Conservation (phyloP, 495 filamentous ascomycete species). For the Neohortaea acidophila region DNA sequence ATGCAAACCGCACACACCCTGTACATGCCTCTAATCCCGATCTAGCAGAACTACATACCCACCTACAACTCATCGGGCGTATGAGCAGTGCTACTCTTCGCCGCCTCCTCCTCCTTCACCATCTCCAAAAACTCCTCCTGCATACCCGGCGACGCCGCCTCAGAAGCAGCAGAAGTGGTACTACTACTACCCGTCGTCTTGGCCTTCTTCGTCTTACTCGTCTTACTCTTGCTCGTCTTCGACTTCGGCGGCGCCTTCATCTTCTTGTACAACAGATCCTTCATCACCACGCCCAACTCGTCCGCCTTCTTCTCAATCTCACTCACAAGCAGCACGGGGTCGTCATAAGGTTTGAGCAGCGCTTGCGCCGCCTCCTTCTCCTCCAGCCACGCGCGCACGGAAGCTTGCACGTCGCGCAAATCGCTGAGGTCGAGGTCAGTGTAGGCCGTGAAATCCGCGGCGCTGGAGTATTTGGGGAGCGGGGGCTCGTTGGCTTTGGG, state of each 20-base stretch:
- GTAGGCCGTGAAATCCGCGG: constrained; percentile 40
- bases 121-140: constrained; percentile 25
- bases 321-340: constrained; percentile 52
- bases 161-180: constrained; percentile 3
- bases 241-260: constrained; percentile 35
- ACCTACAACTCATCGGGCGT: constrained; percentile 21
- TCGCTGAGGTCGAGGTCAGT: constrained; percentile 45
- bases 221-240: constrained; percentile 28
- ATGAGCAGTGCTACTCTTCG: constrained; percentile 7
- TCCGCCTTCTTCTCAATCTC: constrained; percentile 46
- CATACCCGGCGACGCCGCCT: constrained; percentile 9
- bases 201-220: constrained; percentile 18
- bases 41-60: too few species aligned
- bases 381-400: constrained; percentile 48
- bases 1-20: too few species aligned
- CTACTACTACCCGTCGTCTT: constrained; percentile 17
- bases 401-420: constrained; percentile 33
- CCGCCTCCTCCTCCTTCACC: constrained; percentile 12
- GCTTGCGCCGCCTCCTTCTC: constrained; percentile 48
- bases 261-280: constrained; percentile 57
- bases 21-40: too few species aligned
- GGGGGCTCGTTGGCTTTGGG: constrained; percentile 17
- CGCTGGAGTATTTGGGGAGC: constrained; percentile 24
- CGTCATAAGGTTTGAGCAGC: constrained; percentile 47
- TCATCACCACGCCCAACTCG: constrained; percentile 45